Evolutionary conservation across 495 filamentous ascomycete species (phyloP), one percentile per base, ranked within the genome.

Genomic region (Hypoxylon crocopeplum): DNA sequence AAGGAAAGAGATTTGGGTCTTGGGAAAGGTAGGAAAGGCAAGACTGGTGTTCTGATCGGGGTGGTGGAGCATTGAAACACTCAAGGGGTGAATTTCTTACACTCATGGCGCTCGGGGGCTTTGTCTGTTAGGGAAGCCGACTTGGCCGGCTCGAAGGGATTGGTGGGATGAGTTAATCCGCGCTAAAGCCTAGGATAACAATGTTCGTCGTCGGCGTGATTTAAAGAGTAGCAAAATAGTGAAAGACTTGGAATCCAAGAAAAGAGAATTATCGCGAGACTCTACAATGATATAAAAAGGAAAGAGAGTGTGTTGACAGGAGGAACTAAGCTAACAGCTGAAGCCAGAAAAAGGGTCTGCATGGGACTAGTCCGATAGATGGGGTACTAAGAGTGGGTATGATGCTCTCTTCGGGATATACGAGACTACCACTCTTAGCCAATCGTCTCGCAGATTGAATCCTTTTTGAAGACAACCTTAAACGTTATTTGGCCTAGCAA

Each of bases 81-180:
- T 61, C 56, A 48, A 62, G 64, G 67, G 46, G 57, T 66, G 56
- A 62, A 70, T 64, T 67, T 77, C 77, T 75, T 51, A 79, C 77
- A 70, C 76, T 78, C 77, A 79, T 79, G 36, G 69, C 74, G 68
- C 45, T 46, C 22, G 38, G 19, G 53, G 52, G 49, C 15, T 48
- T 54, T 48, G 34, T 63, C 48, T 59, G 53, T 39, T 52, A 64
- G 59, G 64, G 42, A 50, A 48, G 40, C 48, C 48, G 48, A 39
- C 46, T 58, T 21, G 41, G 37, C 48, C 29, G 54, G 12, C 30
- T 21, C 25, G 15, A 48, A 51, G 45, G 22, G 33, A 25, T 15
- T 7, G 24, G 13, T 32, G 36, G 30, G 41, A 24, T 37, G 15
- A 21, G 19, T 15, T 34, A 27, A 2, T 21, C 30, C 13, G 44